Evolutionary conservation across 106 monocot species (phyloP).

Genomic region (Allium cepa): DNA sequence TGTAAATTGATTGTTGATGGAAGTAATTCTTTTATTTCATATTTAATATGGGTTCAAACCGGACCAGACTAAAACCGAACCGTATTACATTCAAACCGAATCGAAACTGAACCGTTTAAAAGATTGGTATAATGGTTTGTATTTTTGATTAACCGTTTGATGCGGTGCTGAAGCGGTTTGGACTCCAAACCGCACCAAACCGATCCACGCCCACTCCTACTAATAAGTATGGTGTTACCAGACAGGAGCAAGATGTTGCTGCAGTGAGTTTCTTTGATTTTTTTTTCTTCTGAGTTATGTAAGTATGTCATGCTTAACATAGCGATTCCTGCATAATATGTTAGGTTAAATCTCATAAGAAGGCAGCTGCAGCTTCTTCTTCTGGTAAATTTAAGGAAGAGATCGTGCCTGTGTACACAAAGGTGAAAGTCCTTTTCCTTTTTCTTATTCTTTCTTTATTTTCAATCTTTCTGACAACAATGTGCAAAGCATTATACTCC

Average conservation of each 20-base stretch:
- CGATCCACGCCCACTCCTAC: too few species aligned
- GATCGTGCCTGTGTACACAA: conserved; percentile 68
- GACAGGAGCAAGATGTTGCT: conserved; percentile 76
- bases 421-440: conserved; percentile 29
- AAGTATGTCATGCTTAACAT: not conserved
- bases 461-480: not conserved
- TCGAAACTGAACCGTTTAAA: too few species aligned
- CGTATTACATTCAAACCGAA: too few species aligned
- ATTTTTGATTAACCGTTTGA: too few species aligned
- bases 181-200: too few species aligned
- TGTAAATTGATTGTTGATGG: too few species aligned
- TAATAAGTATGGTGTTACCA: conserved; percentile 53
- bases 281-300: not conserved
- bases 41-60: too few species aligned
- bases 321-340: conserved; percentile 5
- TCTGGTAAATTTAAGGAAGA: conserved; percentile 87
- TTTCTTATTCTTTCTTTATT: not conserved
- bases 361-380: conserved; percentile 59
- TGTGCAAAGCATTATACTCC: not conserved
- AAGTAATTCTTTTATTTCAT: too few species aligned
- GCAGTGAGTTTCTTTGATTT: conserved; percentile 40
- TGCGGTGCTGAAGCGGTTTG: too few species aligned
- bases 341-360: conserved; percentile 82
- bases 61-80: too few species aligned
- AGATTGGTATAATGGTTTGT: too few species aligned